A percentile compares a stretch with the other conserved stretches of the same genome.
Conservation (phyloP, 208 protist species). For the Porcisia hertigi region DNA sequence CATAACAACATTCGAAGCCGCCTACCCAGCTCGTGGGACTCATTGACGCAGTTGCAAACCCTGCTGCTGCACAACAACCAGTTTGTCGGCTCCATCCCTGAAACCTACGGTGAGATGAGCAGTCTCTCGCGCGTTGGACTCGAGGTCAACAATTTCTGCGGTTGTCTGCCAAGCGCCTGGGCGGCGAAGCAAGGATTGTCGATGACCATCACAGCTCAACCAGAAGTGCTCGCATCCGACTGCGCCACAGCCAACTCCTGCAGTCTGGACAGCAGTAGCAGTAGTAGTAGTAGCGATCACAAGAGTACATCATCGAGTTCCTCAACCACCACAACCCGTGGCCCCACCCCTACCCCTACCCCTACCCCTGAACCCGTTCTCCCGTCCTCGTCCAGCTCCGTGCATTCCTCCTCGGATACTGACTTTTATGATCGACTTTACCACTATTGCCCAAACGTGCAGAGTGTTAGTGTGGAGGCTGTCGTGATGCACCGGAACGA, state of each 20-base stretch:
- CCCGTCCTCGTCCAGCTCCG: not conserved
- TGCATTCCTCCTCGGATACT: not conserved
- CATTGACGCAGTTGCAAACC: not conserved
- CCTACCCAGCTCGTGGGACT: not conserved
- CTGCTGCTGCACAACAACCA: not conserved
- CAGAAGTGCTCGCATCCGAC: not conserved
- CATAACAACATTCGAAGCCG: not conserved
- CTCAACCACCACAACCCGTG: not conserved
- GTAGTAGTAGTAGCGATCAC: not conserved
- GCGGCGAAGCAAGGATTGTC: not conserved
- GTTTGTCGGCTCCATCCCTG: not conserved
- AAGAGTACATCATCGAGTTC: not conserved
- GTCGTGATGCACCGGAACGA: constrained; percentile 5
- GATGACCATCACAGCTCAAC: not conserved
- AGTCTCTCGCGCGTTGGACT: not conserved
- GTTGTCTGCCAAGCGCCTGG: not conserved
- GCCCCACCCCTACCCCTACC: no score
- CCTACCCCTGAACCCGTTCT: not conserved
- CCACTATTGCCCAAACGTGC: constrained; percentile 14
- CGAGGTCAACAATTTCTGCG: not conserved
- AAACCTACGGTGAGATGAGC: not conserved
- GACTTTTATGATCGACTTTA: not conserved
- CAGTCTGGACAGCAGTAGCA: not conserved
- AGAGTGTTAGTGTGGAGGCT: not conserved
- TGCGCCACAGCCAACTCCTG: not conserved